Evolutionary conservation across 805 yeast species (phyloP), one percentile per base, ranked within the genome.

Genomic region (Ascoidea rubescens): DNA sequence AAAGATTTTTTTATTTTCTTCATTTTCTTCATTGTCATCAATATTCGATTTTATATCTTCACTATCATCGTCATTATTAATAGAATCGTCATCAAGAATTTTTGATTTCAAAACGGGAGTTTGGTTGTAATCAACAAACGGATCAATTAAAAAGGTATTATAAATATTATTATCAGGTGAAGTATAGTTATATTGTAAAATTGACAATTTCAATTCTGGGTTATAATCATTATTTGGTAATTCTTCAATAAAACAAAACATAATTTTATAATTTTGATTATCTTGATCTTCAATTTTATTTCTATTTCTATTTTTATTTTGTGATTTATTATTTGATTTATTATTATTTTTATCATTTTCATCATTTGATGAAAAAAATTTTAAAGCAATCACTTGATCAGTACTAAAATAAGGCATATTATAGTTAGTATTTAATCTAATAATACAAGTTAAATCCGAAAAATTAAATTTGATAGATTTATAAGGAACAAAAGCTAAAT

Each of bases 401-500:
- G 49, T 52, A 32, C 48, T 50, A 3, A 55, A 47, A 5, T 50
- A 31, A 7, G 58, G 58, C 32, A 55, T 46, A 46, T 48, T 50
- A 33, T 55, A 51, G 43, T 55, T 55, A 6, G 56, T 55, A 46
- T 55, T 55, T 16, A 55, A 48, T 46, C 58, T 43, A 10, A 55
- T 47, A 5, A 47, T 43, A 6, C 50, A 49, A 42, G 46, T 47
- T 5, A 42, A 47, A 21, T 43, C 45, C 37, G 32, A 28, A 10
- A 33, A 43, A 31, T 28, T 12, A 31, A 55, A 52, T 3, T 48
- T 47, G 17, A 54, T 51, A 45, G 49, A 51, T 37, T 55, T 55
- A 32, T 55, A 55, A 14, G 58, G 56, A 44, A 55, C 52, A 48
- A 48, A 54, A 14, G 52, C 54, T 51, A 55, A 52, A 46, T 54